These are phyloP conservation scores for Suillus hirtellus DNA, from an alignment of 768 basidiomycete genomes.

Conservation along the genomic window DNA sequence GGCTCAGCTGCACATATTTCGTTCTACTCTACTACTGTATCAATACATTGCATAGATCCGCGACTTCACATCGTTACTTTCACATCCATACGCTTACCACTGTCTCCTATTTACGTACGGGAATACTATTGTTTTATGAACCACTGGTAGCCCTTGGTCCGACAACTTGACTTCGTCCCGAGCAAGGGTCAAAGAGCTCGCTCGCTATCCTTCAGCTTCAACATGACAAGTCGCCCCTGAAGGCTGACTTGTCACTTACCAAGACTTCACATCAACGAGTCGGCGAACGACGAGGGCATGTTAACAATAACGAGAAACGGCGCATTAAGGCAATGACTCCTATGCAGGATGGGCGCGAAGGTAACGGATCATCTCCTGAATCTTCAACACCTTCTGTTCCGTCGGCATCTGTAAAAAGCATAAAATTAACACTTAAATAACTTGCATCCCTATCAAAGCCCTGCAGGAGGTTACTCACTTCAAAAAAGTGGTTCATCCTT, in stretches of 20 bases:
- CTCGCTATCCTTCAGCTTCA: background rate
- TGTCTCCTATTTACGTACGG: conserved; percentile 5
- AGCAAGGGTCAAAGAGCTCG: no score
- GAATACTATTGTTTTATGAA: conserved; percentile 7
- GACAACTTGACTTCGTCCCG: background rate
- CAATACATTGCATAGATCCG: conserved; percentile 5
- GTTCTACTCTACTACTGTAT: no score
- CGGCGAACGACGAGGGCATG: background rate
- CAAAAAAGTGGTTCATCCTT: conserved; percentile 52
- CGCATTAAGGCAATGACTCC: background rate
- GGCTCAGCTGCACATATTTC: no score
- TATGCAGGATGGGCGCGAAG: conserved; percentile 28
- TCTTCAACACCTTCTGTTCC: conserved; percentile 52
- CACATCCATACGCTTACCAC: conserved; percentile 1
- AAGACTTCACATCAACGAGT: background rate
- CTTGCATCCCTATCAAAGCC: background rate
- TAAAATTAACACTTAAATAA: background rate
- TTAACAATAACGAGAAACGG: background rate
- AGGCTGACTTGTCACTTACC: background rate
- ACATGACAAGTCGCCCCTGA: conserved; percentile 1
- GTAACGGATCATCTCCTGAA: conserved; percentile 47
- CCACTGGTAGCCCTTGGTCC: background rate
- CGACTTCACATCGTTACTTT: conserved; percentile 5
- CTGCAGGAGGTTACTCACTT: conserved; percentile 35
- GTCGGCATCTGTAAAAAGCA: conserved; percentile 49